These are phyloP conservation scores for Phoma herbarum DNA, from an alignment of 2,329 filamentous ascomycete species.

Conservation along the genomic window DNA sequence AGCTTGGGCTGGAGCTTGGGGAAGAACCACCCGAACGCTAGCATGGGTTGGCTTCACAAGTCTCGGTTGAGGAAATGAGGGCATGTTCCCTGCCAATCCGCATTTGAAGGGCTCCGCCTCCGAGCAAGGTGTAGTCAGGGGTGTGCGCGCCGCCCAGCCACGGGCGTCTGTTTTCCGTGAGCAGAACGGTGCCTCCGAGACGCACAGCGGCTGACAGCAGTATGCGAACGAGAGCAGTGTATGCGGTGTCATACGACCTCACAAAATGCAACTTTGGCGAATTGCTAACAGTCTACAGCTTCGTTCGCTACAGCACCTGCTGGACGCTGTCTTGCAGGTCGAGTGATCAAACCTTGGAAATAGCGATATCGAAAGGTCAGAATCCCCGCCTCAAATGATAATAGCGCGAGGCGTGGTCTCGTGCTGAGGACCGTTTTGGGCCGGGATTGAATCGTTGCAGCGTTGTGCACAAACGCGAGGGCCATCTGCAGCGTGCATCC, in stretches of 20 bases:
- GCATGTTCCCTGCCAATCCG: slow-evolving; percentile 42
- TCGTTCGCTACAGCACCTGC: background rate
- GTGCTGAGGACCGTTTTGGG: slow-evolving; percentile 36
- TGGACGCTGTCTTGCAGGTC: slow-evolving; percentile 7
- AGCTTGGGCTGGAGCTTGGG: slow-evolving; percentile 46
- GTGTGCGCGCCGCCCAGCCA: slow-evolving; percentile 31
- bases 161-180: slow-evolving; percentile 17
- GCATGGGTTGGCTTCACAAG: slow-evolving; percentile 44
- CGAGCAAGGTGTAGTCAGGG: slow-evolving; percentile 42
- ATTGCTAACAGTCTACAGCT: background rate
- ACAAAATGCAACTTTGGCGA: background rate
- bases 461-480: slow-evolving; percentile 40
- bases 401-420: slow-evolving; percentile 29
- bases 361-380: slow-evolving; percentile 14
- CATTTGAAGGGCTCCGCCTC: slow-evolving; percentile 33
- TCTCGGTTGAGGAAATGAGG: slow-evolving; percentile 50
- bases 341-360: slow-evolving; percentile 6
- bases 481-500: slow-evolving; percentile 40
- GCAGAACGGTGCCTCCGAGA: slow-evolving; percentile 9
- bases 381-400: slow-evolving; percentile 34
- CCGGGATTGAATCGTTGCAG: slow-evolving; percentile 36
- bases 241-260: background rate
- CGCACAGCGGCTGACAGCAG: slow-evolving; percentile 10
- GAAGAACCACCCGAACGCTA: slow-evolving; percentile 43
- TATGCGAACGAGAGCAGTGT: slow-evolving; percentile 5